Evolutionary conservation across 108 stramenopile genomes (phyloP).

Genomic region (Craspedostauros australis): DNA sequence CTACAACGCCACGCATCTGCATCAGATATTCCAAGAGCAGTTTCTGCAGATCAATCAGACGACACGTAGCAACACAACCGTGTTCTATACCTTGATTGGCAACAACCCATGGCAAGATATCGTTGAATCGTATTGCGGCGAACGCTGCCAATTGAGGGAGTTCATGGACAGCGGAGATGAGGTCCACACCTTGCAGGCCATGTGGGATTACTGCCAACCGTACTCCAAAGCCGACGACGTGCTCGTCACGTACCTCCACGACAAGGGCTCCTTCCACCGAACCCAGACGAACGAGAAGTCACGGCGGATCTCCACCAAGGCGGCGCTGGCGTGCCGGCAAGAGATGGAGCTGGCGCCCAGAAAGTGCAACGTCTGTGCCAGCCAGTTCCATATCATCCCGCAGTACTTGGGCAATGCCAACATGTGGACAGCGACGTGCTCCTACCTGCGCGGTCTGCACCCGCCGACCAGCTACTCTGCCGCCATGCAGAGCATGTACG

Average conservation of each 20-base stretch:
- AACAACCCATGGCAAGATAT: background rate
- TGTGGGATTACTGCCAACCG: conserved; percentile 13
- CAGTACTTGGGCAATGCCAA: conserved; percentile 9
- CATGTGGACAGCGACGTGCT: conserved; percentile 25
- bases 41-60: background rate
- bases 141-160: background rate
- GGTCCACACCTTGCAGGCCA: conserved; percentile 8
- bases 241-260: conserved; percentile 14
- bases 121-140: background rate
- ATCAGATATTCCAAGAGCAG: conserved; percentile 10
- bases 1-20: background rate
- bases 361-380: conserved; percentile 9
- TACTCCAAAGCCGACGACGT: background rate
- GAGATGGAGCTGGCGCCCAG: background rate
- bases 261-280: conserved; percentile 16
- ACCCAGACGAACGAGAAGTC: conserved; percentile 2
- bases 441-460: conserved; percentile 11
- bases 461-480: conserved; percentile 5
- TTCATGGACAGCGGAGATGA: conserved; percentile 1
- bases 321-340: conserved; percentile 4
- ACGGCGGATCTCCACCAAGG: conserved; percentile 4
- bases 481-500: conserved; percentile 12
- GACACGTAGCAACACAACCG: background rate
- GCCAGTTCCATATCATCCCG: conserved; percentile 2
- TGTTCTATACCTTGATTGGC: conserved; percentile 12